A percentile compares a stretch with the other conserved stretches of the same genome.
Conservation (phyloP, 148 eudicot genomes). For the Fagopyrum homotropicum region DNA sequence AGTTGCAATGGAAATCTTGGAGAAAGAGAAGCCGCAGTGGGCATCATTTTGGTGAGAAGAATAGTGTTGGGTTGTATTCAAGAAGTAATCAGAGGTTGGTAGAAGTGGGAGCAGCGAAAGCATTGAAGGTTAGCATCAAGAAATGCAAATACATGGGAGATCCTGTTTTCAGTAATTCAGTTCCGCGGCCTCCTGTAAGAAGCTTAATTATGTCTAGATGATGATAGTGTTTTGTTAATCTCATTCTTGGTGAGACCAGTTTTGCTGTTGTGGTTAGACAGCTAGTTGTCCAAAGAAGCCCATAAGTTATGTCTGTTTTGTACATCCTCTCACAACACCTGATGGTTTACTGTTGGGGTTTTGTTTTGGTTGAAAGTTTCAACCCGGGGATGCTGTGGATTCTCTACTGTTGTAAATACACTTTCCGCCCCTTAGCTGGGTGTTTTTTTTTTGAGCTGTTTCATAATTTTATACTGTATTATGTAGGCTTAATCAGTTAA, state of each 20-base stretch:
- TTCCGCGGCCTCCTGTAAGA: conserved; percentile 30
- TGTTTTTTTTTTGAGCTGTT: not conserved
- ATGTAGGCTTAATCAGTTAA: not conserved
- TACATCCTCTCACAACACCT: not conserved
- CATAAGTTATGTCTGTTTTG: not conserved
- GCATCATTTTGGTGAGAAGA: conserved; percentile 18
- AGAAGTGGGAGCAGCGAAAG: conserved; percentile 23
- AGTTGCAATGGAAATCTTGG: conserved; percentile 52
- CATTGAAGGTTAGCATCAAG: conserved; percentile 45
- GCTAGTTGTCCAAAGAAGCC: not conserved
- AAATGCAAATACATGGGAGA: conserved; percentile 55
- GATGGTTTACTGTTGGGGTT: not conserved
- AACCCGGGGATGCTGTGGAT: not conserved
- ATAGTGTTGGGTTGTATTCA: not conserved
- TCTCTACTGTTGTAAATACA: not conserved
- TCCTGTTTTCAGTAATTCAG: conserved; percentile 44
- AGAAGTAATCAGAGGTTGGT: conserved; percentile 16
- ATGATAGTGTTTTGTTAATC: conserved; percentile 6
- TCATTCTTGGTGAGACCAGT: conserved; percentile 23
- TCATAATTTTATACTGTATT: not conserved
- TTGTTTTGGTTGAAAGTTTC: not conserved
- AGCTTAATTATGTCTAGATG: conserved; percentile 77
- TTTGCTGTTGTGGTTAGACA: conserved; percentile 20
- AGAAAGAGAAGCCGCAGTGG: conserved; percentile 47
- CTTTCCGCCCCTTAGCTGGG: not conserved